phyloP scores from a whole-genome alignment of 1,139 yeast species.

The Protomyces gravidus region DNA sequence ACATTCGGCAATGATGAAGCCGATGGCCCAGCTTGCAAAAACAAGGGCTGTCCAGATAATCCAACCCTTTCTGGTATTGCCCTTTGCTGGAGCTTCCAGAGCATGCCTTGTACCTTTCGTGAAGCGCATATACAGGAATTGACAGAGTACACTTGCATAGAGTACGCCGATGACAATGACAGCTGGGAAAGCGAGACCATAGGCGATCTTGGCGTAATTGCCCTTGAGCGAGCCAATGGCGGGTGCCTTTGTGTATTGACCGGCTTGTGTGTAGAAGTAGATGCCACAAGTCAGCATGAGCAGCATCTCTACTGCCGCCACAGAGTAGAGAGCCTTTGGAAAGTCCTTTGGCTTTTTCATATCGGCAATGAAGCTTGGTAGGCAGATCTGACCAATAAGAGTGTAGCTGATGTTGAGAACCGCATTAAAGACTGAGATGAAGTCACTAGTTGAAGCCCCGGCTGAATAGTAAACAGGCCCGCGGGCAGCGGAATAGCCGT shows the following conservation, averaged over 20 bases:
- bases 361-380: conserved; percentile 56
- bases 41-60: conserved; percentile 49
- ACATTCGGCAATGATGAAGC: conserved; percentile 55
- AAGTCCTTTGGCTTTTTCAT: conserved; percentile 58
- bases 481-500: conserved; percentile 38
- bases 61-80: conserved; percentile 55
- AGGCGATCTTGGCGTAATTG: conserved; percentile 51
- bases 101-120: conserved; percentile 21
- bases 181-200: conserved; percentile 60
- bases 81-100: conserved; percentile 11
- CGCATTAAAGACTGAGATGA: conserved; percentile 52
- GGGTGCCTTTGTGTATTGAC: conserved; percentile 56
- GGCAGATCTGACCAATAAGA: conserved; percentile 60
- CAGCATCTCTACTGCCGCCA: conserved; percentile 50
- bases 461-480: conserved; percentile 43
- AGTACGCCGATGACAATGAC: conserved; percentile 50
- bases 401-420: conserved; percentile 54
- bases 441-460: conserved; percentile 52
- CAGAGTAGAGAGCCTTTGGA: conserved; percentile 53
- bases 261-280: conserved; percentile 56
- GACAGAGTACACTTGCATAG: conserved; percentile 44
- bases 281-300: conserved; percentile 54
- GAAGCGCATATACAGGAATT: conserved; percentile 26
- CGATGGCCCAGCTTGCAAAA: conserved; percentile 46
- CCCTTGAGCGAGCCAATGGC: conserved; percentile 54